phyloP scores from a whole-genome alignment of 306 rosid species.

The Sechiopsis laciniata region DNA sequence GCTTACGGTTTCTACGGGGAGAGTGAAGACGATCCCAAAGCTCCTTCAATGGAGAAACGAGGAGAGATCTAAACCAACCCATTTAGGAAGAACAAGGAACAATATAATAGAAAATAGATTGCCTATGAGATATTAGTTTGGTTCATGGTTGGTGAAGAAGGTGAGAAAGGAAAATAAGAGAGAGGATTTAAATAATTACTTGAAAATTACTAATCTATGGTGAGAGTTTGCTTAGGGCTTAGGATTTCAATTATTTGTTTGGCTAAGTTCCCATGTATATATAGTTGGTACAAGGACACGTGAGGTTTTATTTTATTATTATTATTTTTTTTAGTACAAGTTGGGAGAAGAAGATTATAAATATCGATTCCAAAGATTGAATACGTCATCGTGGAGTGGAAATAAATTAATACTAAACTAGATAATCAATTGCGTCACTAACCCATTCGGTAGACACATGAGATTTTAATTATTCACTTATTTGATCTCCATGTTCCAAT shows the following conservation, averaged over 20 bases:
- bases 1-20: conserved; percentile 36
- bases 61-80: conserved; percentile 56
- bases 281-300: not conserved
- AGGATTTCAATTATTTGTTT: not conserved
- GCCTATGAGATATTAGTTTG: not conserved
- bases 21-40: conserved; percentile 55
- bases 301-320: too few species aligned
- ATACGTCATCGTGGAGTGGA: too few species aligned
- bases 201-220: not conserved
- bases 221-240: not conserved
- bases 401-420: too few species aligned
- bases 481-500: conserved; percentile 10
- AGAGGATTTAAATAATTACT: not conserved
- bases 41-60: conserved; percentile 54
- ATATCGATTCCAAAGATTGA: too few species aligned
- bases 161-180: not conserved
- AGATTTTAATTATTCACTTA: not conserved
- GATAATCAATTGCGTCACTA: too few species aligned
- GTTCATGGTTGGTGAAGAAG: conserved; percentile 23
- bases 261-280: too few species aligned
- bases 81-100: conserved; percentile 26
- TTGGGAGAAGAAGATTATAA: too few species aligned
- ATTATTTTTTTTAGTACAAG: too few species aligned
- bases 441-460: too few species aligned
- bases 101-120: not conserved